phyloP scores from a whole-genome alignment of 1,284 basidiomycete genomes.

The Ceratobasidium sp. region DNA sequence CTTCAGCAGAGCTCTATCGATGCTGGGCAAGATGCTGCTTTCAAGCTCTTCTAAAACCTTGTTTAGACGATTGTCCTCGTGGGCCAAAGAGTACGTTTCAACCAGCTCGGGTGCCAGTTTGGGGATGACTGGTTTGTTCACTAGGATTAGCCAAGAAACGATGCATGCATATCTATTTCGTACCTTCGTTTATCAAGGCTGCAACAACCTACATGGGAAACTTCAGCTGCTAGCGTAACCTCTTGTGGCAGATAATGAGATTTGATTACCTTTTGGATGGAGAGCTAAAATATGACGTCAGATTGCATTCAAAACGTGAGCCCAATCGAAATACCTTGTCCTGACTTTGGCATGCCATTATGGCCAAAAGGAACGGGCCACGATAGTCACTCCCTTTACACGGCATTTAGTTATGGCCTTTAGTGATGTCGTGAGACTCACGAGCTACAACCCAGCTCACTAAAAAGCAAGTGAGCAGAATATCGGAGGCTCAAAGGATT shows the following conservation, averaged over 20 bases:
- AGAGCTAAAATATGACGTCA: constrained; percentile 68
- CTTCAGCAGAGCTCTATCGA: constrained; percentile 63
- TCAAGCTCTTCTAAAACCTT: constrained; percentile 64
- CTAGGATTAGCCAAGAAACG: constrained; percentile 55
- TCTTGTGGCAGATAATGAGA: constrained; percentile 59
- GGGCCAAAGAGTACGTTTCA: constrained; percentile 26
- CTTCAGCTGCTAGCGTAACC: neutral
- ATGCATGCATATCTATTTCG: constrained; percentile 69
- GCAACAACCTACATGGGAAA: constrained; percentile 5
- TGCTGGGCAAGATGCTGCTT: constrained; percentile 62
- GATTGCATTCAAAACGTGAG: constrained; percentile 35
- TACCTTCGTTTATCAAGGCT: constrained; percentile 70
- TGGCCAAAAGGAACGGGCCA: constrained; percentile 54
- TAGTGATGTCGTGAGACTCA: constrained; percentile 54
- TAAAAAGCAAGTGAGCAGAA: constrained; percentile 2
- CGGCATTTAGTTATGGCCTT: constrained; percentile 61
- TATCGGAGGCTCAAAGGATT: constrained; percentile 2
- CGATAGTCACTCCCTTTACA: constrained; percentile 38
- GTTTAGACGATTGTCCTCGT: constrained; percentile 57
- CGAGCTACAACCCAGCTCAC: constrained; percentile 34
- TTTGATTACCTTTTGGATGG: constrained; percentile 88
- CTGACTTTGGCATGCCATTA: constrained; percentile 90
- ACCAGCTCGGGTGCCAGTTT: constrained; percentile 34
- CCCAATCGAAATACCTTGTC: constrained; percentile 75
- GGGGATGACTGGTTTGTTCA: constrained; percentile 9